Evolutionary conservation across 2,329 filamentous ascomycete species (phyloP).

Genomic region (Sporothrix schenckii): DNA sequence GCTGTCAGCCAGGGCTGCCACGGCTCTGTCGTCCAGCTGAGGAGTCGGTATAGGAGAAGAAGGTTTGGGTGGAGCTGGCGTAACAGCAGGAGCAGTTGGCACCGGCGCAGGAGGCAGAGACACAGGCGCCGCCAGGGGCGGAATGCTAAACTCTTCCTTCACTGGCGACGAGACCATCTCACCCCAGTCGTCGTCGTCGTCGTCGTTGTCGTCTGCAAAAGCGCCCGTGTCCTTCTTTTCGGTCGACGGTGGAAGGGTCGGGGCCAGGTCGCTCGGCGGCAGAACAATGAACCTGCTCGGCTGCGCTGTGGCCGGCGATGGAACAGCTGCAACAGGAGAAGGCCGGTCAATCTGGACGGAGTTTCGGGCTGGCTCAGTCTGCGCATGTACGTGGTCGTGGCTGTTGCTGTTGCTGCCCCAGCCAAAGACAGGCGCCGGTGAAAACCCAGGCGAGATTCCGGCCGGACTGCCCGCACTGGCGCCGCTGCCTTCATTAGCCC

Average conservation of each 20-base stretch:
- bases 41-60: neutral
- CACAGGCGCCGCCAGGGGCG: neutral
- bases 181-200: conserved; percentile 62
- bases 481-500: conserved; percentile 16
- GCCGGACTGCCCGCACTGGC: neutral
- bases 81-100: neutral
- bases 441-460: conserved; percentile 1
- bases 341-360: conserved; percentile 22
- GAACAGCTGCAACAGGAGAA: neutral
- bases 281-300: conserved; percentile 18
- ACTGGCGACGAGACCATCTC: conserved; percentile 58
- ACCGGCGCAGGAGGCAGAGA: neutral
- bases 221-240: neutral
- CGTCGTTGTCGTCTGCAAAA: conserved; percentile 40
- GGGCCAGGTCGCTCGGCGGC: conserved; percentile 1
- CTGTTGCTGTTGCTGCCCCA: conserved; percentile 1
- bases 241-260: neutral
- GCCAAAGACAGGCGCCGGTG: conserved; percentile 21
- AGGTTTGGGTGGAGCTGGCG: neutral
- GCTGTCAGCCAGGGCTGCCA: conserved; percentile 28
- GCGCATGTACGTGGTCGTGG: neutral
- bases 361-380: conserved; percentile 13
- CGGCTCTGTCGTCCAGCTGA: neutral
- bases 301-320: neutral
- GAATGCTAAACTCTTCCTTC: neutral